These are phyloP conservation scores for Lactarius akahatsu DNA, from an alignment of 768 basidiomycete genomes.

Conservation along the genomic window DNA sequence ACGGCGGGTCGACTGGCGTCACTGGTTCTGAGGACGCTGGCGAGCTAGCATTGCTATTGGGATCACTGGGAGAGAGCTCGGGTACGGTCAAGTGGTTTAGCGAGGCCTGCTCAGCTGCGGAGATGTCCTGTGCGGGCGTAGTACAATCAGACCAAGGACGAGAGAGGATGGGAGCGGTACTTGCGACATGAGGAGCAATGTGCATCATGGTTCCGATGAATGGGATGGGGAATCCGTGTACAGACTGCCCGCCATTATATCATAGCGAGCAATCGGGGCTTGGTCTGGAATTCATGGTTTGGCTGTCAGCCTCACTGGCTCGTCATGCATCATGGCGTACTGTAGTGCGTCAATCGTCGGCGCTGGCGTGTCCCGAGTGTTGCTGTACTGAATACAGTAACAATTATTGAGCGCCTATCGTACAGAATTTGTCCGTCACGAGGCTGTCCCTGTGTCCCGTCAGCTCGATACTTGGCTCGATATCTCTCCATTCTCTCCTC, in stretches of 20 bases:
- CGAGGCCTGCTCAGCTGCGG: constrained; percentile 27
- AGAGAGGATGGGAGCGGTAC: neutral
- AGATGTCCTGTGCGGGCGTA: constrained; percentile 8
- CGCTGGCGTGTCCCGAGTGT: too few species aligned
- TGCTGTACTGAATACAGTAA: too few species aligned
- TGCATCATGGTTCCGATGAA: constrained; percentile 12
- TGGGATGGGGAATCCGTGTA: neutral
- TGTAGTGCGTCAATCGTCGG: too few species aligned
- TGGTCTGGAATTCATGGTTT: neutral
- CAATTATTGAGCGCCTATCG: too few species aligned
- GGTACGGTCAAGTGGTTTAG: constrained; percentile 14
- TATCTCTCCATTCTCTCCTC: too few species aligned
- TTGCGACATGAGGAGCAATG: constrained; percentile 19
- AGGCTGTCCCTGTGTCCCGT: too few species aligned
- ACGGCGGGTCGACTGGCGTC: constrained; percentile 10
- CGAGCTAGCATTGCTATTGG: constrained; percentile 11
- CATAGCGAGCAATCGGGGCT: neutral
- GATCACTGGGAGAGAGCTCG: constrained; percentile 22
- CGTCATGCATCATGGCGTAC: too few species aligned
- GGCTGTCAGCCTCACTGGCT: neutral
- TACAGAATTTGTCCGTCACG: too few species aligned
- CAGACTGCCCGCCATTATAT: neutral
- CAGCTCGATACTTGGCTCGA: too few species aligned
- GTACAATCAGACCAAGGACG: neutral
- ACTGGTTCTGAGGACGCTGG: constrained; percentile 18